Evolutionary conservation across 306 rosid species (phyloP).

Genomic region (Erythrophleum fordii): DNA sequence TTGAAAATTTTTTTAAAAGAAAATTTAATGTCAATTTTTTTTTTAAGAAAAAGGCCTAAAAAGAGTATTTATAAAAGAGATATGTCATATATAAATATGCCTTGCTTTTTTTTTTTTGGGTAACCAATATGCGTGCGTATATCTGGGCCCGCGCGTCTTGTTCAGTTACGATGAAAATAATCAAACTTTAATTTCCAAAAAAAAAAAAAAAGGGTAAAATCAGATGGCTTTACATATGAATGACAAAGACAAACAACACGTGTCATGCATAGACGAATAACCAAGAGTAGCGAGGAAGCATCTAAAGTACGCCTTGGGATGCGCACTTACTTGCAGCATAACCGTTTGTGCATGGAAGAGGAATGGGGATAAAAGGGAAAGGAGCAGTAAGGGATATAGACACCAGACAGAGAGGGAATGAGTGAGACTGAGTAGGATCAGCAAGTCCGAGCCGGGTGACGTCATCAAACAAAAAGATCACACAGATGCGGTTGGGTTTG

Average conservation of each 20-base stretch:
- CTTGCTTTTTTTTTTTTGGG: no score
- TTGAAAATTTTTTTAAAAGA: no score
- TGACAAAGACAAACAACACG: conserved; percentile 21
- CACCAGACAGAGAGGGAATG: conserved; percentile 37
- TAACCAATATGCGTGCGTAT: no score
- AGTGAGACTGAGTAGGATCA: conserved; percentile 32
- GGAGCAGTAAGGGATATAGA: conserved; percentile 25
- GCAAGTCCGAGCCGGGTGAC: conserved; percentile 49
- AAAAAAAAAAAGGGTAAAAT: background rate
- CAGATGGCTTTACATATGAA: background rate
- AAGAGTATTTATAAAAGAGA: no score
- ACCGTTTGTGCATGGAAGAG: conserved; percentile 42
- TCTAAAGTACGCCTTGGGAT: conserved; percentile 40
- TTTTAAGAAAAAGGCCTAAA: no score
- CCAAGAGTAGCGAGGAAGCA: background rate
- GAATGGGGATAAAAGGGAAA: conserved; percentile 33
- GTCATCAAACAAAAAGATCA: conserved; percentile 40
- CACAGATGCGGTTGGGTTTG: conserved; percentile 44
- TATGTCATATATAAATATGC: no score
- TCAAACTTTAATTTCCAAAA: background rate
- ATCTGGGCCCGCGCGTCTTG: no score
- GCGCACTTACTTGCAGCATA: conserved; percentile 66
- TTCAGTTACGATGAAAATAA: no score
- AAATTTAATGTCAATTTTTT: no score
- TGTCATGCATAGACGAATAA: background rate